These are phyloP conservation scores for Anisodus acutangulus DNA, from an alignment of 257 asterid genomes.

Conservation along the genomic window DNA sequence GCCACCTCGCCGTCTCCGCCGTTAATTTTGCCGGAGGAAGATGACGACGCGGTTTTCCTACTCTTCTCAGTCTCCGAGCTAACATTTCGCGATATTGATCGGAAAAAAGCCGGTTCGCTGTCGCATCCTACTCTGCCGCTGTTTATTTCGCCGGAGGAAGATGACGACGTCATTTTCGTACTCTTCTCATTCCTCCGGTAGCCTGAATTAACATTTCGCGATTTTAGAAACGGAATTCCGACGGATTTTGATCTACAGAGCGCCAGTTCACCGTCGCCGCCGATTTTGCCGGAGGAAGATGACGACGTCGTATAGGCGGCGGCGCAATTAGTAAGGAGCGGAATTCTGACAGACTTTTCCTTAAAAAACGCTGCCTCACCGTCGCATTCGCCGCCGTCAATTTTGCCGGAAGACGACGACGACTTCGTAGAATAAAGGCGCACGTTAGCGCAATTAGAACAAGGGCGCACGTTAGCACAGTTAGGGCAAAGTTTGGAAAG, in stretches of 20 bases:
- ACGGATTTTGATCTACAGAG: slow-evolving; percentile 72
- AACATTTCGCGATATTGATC: too few relatives aligned
- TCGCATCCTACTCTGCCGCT: too few relatives aligned
- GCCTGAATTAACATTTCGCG: slow-evolving; percentile 28
- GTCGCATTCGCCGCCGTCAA: slow-evolving; percentile 29
- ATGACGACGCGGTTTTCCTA: too few relatives aligned
- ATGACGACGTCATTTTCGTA: slow-evolving; percentile 43
- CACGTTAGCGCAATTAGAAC: slow-evolving; percentile 34
- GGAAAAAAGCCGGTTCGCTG: too few relatives aligned
- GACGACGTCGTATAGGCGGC: slow-evolving; percentile 42
- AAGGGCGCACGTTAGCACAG: slow-evolving; percentile 72
- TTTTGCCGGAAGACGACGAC: slow-evolving; percentile 62
- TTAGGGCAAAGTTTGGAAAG: slow-evolving; percentile 17
- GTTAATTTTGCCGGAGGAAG: too few relatives aligned
- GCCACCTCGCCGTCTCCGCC: too few relatives aligned
- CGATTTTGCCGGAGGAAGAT: slow-evolving; percentile 44
- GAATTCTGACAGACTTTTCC: slow-evolving; percentile 69
- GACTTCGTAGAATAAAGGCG: slow-evolving; percentile 39
- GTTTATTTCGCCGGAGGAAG: too few relatives aligned
- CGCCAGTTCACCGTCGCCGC: slow-evolving; percentile 38
- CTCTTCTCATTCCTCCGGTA: slow-evolving; percentile 11
- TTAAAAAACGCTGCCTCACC: slow-evolving; percentile 51
- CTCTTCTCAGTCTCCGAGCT: too few relatives aligned
- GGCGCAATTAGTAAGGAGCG: slow-evolving; percentile 22
- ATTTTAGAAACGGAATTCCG: slow-evolving; percentile 62